phyloP scores from a whole-genome alignment of 495 filamentous ascomycete genomes.

The Oleoguttula mirabilis region DNA sequence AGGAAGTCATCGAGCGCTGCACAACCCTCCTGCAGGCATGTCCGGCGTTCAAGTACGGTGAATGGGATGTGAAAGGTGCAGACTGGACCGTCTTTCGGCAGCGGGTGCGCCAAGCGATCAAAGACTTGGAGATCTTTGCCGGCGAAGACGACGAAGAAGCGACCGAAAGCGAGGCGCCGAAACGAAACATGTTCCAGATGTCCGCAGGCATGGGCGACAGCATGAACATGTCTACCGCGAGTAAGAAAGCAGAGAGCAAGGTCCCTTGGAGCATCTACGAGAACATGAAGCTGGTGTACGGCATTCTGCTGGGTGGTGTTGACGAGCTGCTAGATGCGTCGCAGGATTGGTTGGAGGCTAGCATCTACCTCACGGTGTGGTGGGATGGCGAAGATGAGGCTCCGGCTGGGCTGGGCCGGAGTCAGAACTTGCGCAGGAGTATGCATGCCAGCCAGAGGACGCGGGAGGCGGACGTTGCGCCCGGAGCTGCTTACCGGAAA shows the following conservation, averaged over 20 bases:
- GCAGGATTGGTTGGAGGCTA: constrained; percentile 80
- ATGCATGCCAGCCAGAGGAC: constrained; percentile 2
- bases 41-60: constrained; percentile 46
- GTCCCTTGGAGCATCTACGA: constrained; percentile 82
- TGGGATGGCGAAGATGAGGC: constrained; percentile 66
- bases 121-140: constrained; percentile 58
- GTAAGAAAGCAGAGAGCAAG: constrained; percentile 63
- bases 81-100: constrained; percentile 73
- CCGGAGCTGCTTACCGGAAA: constrained; percentile 40
- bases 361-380: constrained; percentile 68
- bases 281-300: constrained; percentile 61
- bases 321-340: constrained; percentile 56
- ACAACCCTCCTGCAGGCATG: constrained; percentile 55
- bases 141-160: constrained; percentile 40
- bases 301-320: constrained; percentile 57
- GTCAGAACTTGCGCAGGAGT: constrained; percentile 8
- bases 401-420: background rate
- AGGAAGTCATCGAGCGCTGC: constrained; percentile 52
- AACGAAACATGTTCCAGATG: constrained; percentile 45
- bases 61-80: constrained; percentile 64
- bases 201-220: constrained; percentile 24
- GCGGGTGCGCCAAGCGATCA: constrained; percentile 49
- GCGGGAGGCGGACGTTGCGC: constrained; percentile 35
- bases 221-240: constrained; percentile 45
- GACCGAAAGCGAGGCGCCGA: constrained; percentile 26